Evolutionary conservation across 2,329 filamentous ascomycete species (phyloP).

Genomic region (Ascochyta lentis): DNA sequence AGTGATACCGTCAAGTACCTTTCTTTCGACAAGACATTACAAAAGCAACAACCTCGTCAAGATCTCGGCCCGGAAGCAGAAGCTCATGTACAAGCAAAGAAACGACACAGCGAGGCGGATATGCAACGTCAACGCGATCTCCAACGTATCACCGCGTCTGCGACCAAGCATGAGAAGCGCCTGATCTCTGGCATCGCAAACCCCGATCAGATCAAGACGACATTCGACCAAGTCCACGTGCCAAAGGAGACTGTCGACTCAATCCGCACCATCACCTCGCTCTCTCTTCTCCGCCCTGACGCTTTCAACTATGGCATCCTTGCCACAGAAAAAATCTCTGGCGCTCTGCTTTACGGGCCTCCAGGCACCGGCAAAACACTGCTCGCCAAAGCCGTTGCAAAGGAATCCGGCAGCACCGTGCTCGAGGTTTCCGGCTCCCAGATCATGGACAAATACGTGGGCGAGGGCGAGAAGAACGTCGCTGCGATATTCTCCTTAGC

Average conservation of each 20-base stretch:
- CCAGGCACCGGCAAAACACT: slow-evolving; percentile 74
- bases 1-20: slow-evolving; percentile 58
- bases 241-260: slow-evolving; percentile 83
- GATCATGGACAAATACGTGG: slow-evolving; percentile 96
- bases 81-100: slow-evolving; percentile 16
- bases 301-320: slow-evolving; percentile 97
- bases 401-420: slow-evolving; percentile 70
- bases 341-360: slow-evolving; percentile 85
- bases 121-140: slow-evolving; percentile 60
- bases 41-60: slow-evolving; percentile 14
- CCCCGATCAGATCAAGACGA: slow-evolving; percentile 80
- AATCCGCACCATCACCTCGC: slow-evolving; percentile 84
- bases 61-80: slow-evolving; percentile 11
- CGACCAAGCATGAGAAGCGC: slow-evolving; percentile 79
- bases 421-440: slow-evolving; percentile 89
- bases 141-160: slow-evolving; percentile 42
- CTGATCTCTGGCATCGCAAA: slow-evolving; percentile 83
- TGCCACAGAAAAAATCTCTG: slow-evolving; percentile 87
- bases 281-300: slow-evolving; percentile 86
- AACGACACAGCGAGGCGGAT: slow-evolving; percentile 20
- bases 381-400: slow-evolving; percentile 69
- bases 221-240: slow-evolving; percentile 86
- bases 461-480: slow-evolving; percentile 93
- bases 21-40: slow-evolving; percentile 31
- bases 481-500: slow-evolving; percentile 89